A percentile compares a stretch with the other conserved stretches of the same genome.
Conservation (phyloP, 352 stramenopile species). For the Paralagenidium karlingii region DNA sequence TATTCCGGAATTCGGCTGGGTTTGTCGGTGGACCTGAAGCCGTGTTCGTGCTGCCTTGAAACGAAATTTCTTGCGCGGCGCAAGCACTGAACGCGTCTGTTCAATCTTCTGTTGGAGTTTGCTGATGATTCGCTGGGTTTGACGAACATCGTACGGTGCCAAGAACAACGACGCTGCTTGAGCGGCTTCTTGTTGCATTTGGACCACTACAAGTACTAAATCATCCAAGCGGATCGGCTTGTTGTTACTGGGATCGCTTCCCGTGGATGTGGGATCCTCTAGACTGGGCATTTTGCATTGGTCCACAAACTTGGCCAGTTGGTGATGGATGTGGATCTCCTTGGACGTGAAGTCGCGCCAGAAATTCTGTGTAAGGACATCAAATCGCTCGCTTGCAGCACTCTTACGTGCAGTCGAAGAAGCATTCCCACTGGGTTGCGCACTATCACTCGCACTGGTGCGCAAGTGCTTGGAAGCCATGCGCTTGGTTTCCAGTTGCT, state of each 20-base stretch:
- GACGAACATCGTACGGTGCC: conserved; percentile 78
- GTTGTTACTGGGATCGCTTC: too few relatives aligned
- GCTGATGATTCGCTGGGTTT: conserved; percentile 52
- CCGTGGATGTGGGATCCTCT: conserved; percentile 9
- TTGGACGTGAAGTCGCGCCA: conserved; percentile 42
- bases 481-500: conserved; percentile 19
- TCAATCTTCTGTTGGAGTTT: conserved; percentile 59
- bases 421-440: conserved; percentile 3
- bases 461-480: conserved; percentile 9
- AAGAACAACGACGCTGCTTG: conserved; percentile 65
- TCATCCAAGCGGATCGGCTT: conserved; percentile 37
- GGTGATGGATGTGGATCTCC: conserved; percentile 34
- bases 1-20: neutral
- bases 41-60: conserved; percentile 35
- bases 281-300: conserved; percentile 29
- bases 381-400: too few relatives aligned
- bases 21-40: neutral
- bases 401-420: too few relatives aligned
- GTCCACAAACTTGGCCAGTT: conserved; percentile 36
- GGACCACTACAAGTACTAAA: conserved; percentile 27
- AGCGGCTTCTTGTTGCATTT: conserved; percentile 41
- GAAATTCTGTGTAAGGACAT: conserved; percentile 43
- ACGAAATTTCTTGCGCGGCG: conserved; percentile 77
- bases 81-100: conserved; percentile 39
- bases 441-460: conserved; percentile 10